Evolutionary conservation across 768 basidiomycete genomes (phyloP).

Genomic region (Russula griseocarnosa): DNA sequence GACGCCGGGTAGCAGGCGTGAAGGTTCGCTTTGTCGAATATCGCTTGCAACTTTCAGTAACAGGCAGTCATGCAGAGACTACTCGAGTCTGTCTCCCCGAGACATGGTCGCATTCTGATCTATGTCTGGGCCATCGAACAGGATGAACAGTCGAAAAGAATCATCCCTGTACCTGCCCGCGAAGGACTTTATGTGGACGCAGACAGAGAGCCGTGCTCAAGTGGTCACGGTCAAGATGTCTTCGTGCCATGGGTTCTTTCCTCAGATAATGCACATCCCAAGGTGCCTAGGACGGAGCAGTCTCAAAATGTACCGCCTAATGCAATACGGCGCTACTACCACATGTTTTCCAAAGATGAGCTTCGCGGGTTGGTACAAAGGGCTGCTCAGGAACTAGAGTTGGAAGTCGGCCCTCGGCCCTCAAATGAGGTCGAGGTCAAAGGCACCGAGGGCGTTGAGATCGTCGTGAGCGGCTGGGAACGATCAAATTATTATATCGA

Average conservation of each 20-base stretch:
- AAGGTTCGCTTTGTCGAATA: conserved; percentile 46
- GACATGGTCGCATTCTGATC: conserved; percentile 76
- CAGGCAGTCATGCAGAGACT: conserved; percentile 46
- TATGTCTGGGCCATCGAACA: conserved; percentile 99
- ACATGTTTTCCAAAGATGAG: conserved; percentile 88
- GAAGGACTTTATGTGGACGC: conserved; percentile 29
- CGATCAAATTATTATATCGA: conserved; percentile 87
- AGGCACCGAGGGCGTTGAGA: conserved; percentile 49
- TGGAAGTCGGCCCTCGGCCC: conserved; percentile 46
- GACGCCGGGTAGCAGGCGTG: conserved; percentile 67
- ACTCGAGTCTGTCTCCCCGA: conserved; percentile 58
- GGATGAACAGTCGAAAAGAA: conserved; percentile 75
- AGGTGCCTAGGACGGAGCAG: conserved; percentile 26
- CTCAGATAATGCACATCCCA: conserved; percentile 35
- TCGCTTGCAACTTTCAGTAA: background rate
- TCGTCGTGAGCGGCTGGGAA: conserved; percentile 79
- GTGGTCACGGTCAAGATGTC: conserved; percentile 74
- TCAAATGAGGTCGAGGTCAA: conserved; percentile 12
- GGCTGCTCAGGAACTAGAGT: conserved; percentile 56
- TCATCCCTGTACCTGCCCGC: conserved; percentile 42
- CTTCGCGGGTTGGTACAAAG: conserved; percentile 54
- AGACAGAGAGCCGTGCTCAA: conserved; percentile 15
- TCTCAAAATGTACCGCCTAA: conserved; percentile 33
- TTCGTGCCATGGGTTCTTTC: conserved; percentile 83
- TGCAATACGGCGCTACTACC: conserved; percentile 88